Evolutionary conservation across 768 basidiomycete species (phyloP).

Genomic region (Lanmaoa pseudosensibilis): DNA sequence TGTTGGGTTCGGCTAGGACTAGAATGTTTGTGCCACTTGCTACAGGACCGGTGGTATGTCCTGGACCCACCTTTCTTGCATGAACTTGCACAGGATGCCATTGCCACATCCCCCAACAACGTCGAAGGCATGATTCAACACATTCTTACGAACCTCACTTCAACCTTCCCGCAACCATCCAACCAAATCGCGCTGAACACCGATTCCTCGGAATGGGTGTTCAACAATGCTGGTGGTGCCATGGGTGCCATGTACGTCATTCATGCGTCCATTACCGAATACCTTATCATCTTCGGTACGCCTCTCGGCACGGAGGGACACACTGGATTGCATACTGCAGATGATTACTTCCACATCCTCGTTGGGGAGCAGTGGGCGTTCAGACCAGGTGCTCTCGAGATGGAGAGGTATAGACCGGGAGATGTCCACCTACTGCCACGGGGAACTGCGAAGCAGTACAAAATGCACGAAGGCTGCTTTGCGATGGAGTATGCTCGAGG

Average conservation of each 20-base stretch:
- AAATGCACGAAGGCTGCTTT: conserved; percentile 95
- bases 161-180: conserved; percentile 63
- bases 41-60: conserved; percentile 83
- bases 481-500: conserved; percentile 95
- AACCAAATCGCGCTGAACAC: conserved; percentile 49
- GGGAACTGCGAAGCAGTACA: conserved; percentile 92
- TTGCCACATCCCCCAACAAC: conserved; percentile 63
- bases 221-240: conserved; percentile 96
- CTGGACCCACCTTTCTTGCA: conserved; percentile 74
- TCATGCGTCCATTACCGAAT: conserved; percentile 96
- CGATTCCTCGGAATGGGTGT: conserved; percentile 83
- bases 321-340: conserved; percentile 89
- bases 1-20: not conserved
- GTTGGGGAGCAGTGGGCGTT: conserved; percentile 96
- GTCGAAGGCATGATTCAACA: conserved; percentile 74
- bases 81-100: conserved; percentile 69
- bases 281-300: conserved; percentile 93
- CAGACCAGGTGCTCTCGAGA: conserved; percentile 72
- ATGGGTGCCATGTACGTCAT: conserved; percentile 99
- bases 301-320: conserved; percentile 98
- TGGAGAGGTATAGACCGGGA: conserved; percentile 84
- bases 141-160: conserved; percentile 78
- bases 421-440: conserved; percentile 81
- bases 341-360: conserved; percentile 97
- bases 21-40: not conserved